Evolutionary conservation across 768 basidiomycete genomes (phyloP), one percentile per base, ranked within the genome.

Genomic region (Pholiota conissans): DNA sequence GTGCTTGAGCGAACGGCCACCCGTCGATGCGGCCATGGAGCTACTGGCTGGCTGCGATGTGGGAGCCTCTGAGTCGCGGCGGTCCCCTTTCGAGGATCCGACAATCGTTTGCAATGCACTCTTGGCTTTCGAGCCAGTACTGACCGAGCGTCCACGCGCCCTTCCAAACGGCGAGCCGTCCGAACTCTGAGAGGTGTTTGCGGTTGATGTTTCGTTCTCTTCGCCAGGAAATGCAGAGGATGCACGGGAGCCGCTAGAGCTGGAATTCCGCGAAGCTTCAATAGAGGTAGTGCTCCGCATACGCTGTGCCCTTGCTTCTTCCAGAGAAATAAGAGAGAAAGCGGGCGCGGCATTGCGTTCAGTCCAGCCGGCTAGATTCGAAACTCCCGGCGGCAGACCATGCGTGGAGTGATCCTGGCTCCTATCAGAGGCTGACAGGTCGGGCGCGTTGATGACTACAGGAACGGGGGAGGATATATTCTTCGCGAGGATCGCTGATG

Each of bases 241-340:
- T 64, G 62, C 6, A 63, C 67, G 7, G 71, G 65, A 10, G 14
- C 65, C 56, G 56, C 63, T 61, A 49, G 68, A 63, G 46, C 61
- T 65, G 47, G 70, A 65, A 52, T 61, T 61, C 49, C 65, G 63
- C 27, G 68, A 56, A 46, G 71, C 59, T 1, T 69, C 57, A 52
- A 63, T 60, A 18, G 68, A 69, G 13, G 81, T 80, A n/a, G 71
- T 72, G 62, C 77, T 81, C 50, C 87, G 83, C 45, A 82, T 75
- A 49, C 87, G 83, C 66, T 87, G 84, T 11, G 85, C 89, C 63
- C 90, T 84, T 3, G 90, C 90, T 73, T 93, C 89, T 65, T 91
- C 87, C 52, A 92, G 76, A 4, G 89, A 83, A 49, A 92, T 91
- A 35, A 93, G 79, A 28, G 82, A 76, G 60, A 91, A 85, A 14